These are phyloP conservation scores for Syzygium malaccense DNA, from an alignment of 441 rosid species.

Conservation along the genomic window DNA sequence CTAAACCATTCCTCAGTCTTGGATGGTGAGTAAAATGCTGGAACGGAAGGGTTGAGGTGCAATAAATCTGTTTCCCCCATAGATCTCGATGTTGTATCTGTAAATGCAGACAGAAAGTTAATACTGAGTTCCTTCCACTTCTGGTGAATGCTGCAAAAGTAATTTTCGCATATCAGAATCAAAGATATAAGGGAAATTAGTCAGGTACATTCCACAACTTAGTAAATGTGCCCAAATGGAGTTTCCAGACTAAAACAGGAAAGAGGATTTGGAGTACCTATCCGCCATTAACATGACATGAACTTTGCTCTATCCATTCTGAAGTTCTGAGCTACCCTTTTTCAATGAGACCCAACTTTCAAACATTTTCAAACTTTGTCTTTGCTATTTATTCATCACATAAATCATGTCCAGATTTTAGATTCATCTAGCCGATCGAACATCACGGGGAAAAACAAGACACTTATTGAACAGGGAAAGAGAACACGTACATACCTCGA, in stretches of 20 bases:
- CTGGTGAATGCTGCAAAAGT: too few relatives aligned
- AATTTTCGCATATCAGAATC: too few relatives aligned
- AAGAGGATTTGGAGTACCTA: too few relatives aligned
- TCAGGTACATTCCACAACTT: too few relatives aligned
- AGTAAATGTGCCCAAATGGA: too few relatives aligned
- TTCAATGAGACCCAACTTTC: neutral
- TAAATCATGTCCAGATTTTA: neutral
- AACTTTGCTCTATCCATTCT: neutral
- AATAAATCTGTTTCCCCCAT: neutral
- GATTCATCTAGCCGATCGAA: neutral
- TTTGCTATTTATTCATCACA: neutral
- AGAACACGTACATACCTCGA: neutral
- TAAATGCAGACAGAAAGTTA: too few relatives aligned
- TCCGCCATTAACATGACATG: too few relatives aligned
- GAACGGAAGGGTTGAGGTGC: neutral
- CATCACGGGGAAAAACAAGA: neutral
- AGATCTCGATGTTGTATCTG: too few relatives aligned
- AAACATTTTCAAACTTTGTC: neutral
- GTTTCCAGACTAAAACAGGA: too few relatives aligned
- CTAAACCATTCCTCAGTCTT: neutral
- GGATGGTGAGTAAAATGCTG: neutral
- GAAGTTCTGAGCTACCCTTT: neutral
- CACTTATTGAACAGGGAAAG: neutral
- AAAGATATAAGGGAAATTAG: too few relatives aligned
- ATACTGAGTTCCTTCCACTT: too few relatives aligned